Conservation (phyloP, 2,329 filamentous ascomycete species). For the Trichoderma sp. region DNA sequence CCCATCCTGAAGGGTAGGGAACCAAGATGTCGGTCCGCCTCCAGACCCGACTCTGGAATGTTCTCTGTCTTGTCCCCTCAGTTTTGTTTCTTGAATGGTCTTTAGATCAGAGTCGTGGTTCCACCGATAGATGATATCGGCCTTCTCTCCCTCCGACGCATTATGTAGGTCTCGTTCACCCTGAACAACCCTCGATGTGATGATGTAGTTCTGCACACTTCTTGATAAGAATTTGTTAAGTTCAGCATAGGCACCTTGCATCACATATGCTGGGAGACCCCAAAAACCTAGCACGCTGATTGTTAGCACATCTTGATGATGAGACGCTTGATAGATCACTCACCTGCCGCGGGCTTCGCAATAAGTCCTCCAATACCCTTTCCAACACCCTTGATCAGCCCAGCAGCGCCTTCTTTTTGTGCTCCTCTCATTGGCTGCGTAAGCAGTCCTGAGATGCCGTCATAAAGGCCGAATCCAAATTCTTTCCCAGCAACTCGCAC, state of each 20-base stretch:
- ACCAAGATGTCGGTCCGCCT: constrained; percentile 16
- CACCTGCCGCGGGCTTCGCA: constrained; percentile 78
- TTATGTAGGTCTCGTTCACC: constrained; percentile 66
- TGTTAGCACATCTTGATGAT: neutral
- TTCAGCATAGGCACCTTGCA: constrained; percentile 80
- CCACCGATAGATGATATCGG: constrained; percentile 67
- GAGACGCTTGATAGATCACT: constrained; percentile 35
- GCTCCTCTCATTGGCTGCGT: constrained; percentile 71
- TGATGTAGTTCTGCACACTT: constrained; percentile 76
- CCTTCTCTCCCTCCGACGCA: constrained; percentile 59
- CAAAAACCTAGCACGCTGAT: constrained; percentile 52
- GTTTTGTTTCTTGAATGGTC: constrained; percentile 57
- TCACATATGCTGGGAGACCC: constrained; percentile 76
- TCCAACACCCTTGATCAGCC: constrained; percentile 76
- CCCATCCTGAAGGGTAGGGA: constrained; percentile 34
- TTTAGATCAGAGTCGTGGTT: constrained; percentile 60
- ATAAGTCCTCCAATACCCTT: constrained; percentile 82
- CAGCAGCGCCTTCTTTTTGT: constrained; percentile 51
- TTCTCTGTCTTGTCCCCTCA: constrained; percentile 46
- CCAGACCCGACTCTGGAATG: constrained; percentile 32
- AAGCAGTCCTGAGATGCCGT: constrained; percentile 78
- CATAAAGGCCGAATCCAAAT: constrained; percentile 75
- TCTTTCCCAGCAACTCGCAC: constrained; percentile 77
- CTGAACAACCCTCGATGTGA: constrained; percentile 73
- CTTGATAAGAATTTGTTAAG: constrained; percentile 69